Conservation (phyloP, 23 red algal species). For the Chondrus crispus region DNA sequence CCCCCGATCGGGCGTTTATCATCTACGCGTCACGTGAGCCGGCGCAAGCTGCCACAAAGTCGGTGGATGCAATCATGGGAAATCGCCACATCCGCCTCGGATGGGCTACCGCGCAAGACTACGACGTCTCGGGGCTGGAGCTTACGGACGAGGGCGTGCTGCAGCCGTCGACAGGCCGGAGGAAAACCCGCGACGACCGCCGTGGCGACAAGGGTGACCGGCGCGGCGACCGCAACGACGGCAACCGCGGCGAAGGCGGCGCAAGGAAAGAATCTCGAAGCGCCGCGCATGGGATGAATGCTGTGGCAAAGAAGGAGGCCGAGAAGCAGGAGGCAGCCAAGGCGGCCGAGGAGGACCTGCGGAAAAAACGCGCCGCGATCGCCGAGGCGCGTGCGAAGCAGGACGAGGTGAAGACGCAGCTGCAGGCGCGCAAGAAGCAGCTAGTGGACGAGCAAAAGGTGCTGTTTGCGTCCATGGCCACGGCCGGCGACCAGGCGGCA, state of each 20-base stretch:
- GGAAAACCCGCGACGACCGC: neutral
- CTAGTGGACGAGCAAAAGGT: conserved; percentile 23
- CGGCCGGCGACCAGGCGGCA: neutral
- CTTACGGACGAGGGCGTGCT: conserved; percentile 42
- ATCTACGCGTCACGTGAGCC: conserved; percentile 45
- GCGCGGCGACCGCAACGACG: neutral
- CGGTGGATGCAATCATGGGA: conserved; percentile 77
- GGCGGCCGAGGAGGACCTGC: conserved; percentile 36
- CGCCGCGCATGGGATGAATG: neutral
- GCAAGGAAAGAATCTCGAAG: neutral
- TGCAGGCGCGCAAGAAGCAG: neutral
- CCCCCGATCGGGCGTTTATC: conserved; percentile 70
- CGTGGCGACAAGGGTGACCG: neutral
- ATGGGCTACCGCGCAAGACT: conserved; percentile 66
- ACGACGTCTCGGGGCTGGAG: conserved; percentile 4
- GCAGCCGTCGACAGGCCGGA: neutral
- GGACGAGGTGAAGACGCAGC: conserved; percentile 9
- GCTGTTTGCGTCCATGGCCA: conserved; percentile 3
- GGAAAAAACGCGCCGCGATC: conserved; percentile 34
- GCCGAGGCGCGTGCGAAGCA: conserved; percentile 34
- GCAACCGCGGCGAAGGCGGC: neutral
- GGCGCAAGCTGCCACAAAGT: conserved; percentile 40
- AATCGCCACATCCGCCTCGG: conserved; percentile 68
- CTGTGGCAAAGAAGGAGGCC: neutral
- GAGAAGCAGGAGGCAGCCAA: conserved; percentile 14